phyloP scores from a whole-genome alignment of 306 rosid genomes.

The Geum urbanum region DNA sequence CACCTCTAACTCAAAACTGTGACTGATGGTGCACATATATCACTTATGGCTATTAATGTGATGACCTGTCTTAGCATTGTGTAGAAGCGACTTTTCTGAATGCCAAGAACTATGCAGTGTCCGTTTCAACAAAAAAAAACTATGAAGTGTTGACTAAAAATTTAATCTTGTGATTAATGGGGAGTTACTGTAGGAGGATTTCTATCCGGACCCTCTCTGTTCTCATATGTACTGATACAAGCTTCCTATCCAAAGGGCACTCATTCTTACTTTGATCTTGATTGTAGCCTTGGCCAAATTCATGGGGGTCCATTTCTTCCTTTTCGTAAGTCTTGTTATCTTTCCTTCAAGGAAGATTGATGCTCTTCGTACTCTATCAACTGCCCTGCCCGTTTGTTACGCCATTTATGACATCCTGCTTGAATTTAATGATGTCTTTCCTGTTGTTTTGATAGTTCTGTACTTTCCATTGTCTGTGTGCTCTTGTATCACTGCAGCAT shows the following conservation, averaged over 20 bases:
- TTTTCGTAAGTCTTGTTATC: constrained; percentile 3
- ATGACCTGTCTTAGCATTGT: no score
- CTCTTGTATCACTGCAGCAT: background rate
- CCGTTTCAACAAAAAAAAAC: background rate
- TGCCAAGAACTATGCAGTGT: background rate
- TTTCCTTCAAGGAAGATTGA: constrained; percentile 15
- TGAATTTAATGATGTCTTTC: background rate
- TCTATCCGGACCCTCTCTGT: constrained; percentile 13
- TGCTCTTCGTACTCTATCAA: background rate
- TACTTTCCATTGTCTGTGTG: background rate
- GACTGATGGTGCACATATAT: background rate
- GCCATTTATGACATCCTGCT: background rate
- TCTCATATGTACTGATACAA: background rate
- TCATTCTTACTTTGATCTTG: background rate
- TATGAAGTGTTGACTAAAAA: background rate
- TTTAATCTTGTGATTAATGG: constrained; percentile 1
- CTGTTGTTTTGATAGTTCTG: background rate
- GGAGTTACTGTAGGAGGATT: constrained; percentile 4
- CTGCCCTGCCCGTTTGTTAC: constrained; percentile 10
- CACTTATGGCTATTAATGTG: no score
- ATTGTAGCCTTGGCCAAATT: constrained; percentile 1
- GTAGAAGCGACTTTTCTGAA: background rate
- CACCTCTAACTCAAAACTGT: background rate
- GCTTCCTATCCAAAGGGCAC: constrained; percentile 10
- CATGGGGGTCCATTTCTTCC: constrained; percentile 18